Percentiles rank a stretch among this genome's conserved stretches.
Evolutionary conservation across 2,329 filamentous ascomycete genomes (phyloP).

Genomic region (Zasmidium cellare): DNA sequence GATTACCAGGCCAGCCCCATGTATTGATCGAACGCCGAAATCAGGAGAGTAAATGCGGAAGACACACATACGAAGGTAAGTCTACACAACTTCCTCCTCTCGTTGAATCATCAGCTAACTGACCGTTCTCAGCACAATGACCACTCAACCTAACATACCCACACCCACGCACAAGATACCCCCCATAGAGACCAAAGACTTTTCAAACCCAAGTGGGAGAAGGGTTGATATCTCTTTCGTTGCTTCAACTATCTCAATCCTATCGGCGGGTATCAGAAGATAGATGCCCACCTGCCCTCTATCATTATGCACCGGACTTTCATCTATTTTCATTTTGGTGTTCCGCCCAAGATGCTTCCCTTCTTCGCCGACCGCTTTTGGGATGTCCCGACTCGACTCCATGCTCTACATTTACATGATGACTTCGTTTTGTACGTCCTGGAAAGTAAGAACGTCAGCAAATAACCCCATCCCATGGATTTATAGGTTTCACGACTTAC

Average conservation of each 20-base stretch:
- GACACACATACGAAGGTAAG: no score
- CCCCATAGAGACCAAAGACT: no score
- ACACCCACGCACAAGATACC: no score
- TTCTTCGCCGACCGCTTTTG: neutral
- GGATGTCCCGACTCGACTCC: no score
- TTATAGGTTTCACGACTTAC: constrained; percentile 53
- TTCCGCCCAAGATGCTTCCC: neutral
- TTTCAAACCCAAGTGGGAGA: neutral
- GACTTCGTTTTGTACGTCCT: constrained; percentile 82
- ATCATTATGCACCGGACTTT: neutral
- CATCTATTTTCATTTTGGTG: neutral
- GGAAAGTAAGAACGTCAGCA: constrained; percentile 3
- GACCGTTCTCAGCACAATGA: no score
- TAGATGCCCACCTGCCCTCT: neutral
- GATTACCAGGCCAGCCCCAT: no score
- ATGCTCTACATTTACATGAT: constrained; percentile 69
- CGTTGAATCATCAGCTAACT: no score
- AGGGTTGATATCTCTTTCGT: neutral
- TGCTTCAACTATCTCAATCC: no score
- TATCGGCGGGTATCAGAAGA: neutral
- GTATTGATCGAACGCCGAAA: no score
- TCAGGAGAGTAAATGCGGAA: no score
- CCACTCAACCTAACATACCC: no score
- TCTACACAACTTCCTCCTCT: no score
- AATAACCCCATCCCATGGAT: constrained; percentile 3